Conservation (phyloP, 2,329 filamentous ascomycete genomes). For the Botrytis squamosa region DNA sequence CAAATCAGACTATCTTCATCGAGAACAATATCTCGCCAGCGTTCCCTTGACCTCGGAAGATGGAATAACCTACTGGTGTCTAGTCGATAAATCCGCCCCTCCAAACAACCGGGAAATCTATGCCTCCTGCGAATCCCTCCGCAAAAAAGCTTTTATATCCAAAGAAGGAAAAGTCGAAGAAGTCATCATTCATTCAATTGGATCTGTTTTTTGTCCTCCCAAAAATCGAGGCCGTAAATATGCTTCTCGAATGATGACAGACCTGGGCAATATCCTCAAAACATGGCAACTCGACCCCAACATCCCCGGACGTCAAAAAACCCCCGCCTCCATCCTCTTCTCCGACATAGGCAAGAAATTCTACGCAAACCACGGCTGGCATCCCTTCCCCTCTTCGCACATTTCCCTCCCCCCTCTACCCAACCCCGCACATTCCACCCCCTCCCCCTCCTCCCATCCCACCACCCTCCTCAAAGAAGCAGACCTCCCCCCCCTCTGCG, state of each 20-base stretch:
- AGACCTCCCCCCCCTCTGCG: slow-evolving; percentile 61
- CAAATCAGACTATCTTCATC: slow-evolving; percentile 55
- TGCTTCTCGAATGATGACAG: slow-evolving; percentile 70
- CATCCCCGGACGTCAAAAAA: slow-evolving; percentile 40
- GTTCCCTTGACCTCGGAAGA: slow-evolving; percentile 57
- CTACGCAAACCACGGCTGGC: slow-evolving; percentile 77
- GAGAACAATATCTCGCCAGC: slow-evolving; percentile 57
- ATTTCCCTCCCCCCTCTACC: slow-evolving; percentile 57
- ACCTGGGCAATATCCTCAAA: slow-evolving; percentile 57
- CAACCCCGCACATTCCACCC: slow-evolving; percentile 35
- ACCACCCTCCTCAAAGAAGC: slow-evolving; percentile 51
- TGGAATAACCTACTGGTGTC: slow-evolving; percentile 60
- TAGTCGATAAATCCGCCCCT: slow-evolving; percentile 48
- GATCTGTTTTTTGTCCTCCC: slow-evolving; percentile 73
- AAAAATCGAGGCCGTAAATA: slow-evolving; percentile 71
- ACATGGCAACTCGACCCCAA: slow-evolving; percentile 51
- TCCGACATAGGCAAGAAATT: slow-evolving; percentile 84
- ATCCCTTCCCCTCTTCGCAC: slow-evolving; percentile 69
- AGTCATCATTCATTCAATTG: slow-evolving; percentile 69
- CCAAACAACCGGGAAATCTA: slow-evolving; percentile 53
- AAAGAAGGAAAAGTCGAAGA: slow-evolving; percentile 48
- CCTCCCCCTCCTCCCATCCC: not conserved
- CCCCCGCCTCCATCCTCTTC: slow-evolving; percentile 74
- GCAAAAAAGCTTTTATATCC: slow-evolving; percentile 56
- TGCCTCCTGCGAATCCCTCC: slow-evolving; percentile 63